Percentiles rank a stretch among this genome's conserved stretches.
phyloP scores from a whole-genome alignment of 2,329 filamentous ascomycete species.

The Aspergillus carbonarius region DNA sequence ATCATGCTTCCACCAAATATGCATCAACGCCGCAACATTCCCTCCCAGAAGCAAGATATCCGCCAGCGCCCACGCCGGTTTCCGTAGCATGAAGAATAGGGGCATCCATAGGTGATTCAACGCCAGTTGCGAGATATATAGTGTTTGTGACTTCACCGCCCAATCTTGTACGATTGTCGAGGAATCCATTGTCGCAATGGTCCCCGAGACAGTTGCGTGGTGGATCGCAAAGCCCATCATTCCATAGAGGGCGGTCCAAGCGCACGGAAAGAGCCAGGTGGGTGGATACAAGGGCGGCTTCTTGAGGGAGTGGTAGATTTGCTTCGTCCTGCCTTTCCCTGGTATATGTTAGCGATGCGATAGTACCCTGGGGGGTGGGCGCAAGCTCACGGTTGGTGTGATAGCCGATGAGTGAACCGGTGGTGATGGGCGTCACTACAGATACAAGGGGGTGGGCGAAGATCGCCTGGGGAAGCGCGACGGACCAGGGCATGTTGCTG shows the following conservation, averaged over 20 bases:
- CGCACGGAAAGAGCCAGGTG: slow-evolving; percentile 58
- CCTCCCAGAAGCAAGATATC: slow-evolving; percentile 74
- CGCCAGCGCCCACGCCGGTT: slow-evolving; percentile 69
- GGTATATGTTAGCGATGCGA: background rate
- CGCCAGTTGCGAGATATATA: slow-evolving; percentile 83
- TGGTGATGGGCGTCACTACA: slow-evolving; percentile 28
- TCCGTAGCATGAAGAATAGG: slow-evolving; percentile 78
- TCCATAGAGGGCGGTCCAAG: slow-evolving; percentile 59
- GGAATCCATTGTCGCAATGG: slow-evolving; percentile 50
- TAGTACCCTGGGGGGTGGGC: background rate
- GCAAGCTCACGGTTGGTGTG: slow-evolving; percentile 29
- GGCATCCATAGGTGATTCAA: slow-evolving; percentile 91
- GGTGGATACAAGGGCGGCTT: slow-evolving; percentile 57
- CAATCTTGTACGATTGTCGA: slow-evolving; percentile 55
- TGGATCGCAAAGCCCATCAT: slow-evolving; percentile 89
- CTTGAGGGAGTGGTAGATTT: slow-evolving; percentile 38
- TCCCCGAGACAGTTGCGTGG: slow-evolving; percentile 66
- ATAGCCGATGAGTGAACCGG: slow-evolving; percentile 29
- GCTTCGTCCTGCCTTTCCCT: slow-evolving; percentile 31
- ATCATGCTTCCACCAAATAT: slow-evolving; percentile 75
- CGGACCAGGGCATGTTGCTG: slow-evolving; percentile 30
- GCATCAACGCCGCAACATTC: slow-evolving; percentile 70
- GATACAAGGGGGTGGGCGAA: slow-evolving; percentile 33
- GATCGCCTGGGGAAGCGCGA: slow-evolving; percentile 29
- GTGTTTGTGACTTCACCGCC: slow-evolving; percentile 68